phyloP scores from a whole-genome alignment of 164 flowering plant species.

The Amborella trichopoda region DNA sequence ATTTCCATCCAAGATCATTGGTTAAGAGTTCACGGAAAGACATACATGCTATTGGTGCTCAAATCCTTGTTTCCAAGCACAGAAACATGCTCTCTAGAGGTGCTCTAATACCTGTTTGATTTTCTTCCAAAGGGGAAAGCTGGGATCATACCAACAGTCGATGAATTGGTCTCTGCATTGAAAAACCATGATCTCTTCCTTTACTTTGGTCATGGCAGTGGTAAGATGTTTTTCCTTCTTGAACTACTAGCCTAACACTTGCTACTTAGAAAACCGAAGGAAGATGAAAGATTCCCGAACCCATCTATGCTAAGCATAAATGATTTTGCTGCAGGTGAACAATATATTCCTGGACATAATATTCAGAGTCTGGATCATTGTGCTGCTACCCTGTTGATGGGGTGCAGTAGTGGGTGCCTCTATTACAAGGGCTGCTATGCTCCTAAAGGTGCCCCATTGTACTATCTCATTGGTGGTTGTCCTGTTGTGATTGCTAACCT shows the following conservation, averaged over 20 bases:
- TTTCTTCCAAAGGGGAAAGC: too few relatives aligned
- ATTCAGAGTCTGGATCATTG: conserved; percentile 62
- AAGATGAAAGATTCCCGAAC: too few relatives aligned
- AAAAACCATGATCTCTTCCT: conserved; percentile 73
- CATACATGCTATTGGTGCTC: too few relatives aligned
- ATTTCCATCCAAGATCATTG: too few relatives aligned
- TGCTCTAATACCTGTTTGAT: too few relatives aligned
- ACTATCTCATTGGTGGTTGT: conserved; percentile 79
- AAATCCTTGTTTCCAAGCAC: too few relatives aligned
- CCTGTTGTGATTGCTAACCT: conserved; percentile 79
- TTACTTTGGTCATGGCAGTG: conserved; percentile 97
- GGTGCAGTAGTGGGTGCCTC: conserved; percentile 91
- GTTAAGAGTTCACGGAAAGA: too few relatives aligned
- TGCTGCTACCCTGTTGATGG: conserved; percentile 89
- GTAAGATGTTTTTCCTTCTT: too few relatives aligned
- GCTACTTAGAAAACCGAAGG: too few relatives aligned
- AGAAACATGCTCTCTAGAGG: too few relatives aligned
- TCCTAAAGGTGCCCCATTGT: conserved; percentile 68
- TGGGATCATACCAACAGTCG: conserved; percentile 58
- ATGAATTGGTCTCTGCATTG: conserved; percentile 60
- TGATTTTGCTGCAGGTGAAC: conserved; percentile 66
- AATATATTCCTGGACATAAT: conserved; percentile 58
- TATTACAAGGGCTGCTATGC: conserved; percentile 43
- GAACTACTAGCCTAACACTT: too few relatives aligned
- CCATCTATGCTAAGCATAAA: too few relatives aligned